These are phyloP conservation scores for Cardamine chenopodiifolia DNA, from an alignment of 345 rosid species.

Conservation along the genomic window DNA sequence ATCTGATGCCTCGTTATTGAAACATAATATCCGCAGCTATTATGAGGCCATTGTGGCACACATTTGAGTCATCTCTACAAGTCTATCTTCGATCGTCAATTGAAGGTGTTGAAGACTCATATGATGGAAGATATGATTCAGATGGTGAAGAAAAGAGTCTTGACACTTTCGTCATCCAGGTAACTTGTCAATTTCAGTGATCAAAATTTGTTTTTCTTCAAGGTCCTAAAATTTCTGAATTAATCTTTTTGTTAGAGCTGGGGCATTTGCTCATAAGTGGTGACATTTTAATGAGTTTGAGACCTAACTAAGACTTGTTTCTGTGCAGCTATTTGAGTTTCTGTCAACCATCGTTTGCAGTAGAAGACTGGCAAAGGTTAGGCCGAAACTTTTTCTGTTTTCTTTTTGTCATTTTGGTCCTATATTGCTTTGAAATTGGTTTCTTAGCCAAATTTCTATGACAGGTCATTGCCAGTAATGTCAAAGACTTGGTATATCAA, in stretches of 20 bases:
- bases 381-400: slow-evolving; percentile 27
- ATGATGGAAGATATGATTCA: slow-evolving; percentile 84
- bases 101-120: slow-evolving; percentile 74
- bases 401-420: slow-evolving; percentile 14
- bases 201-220: slow-evolving; percentile 16
- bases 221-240: slow-evolving; percentile 9
- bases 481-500: slow-evolving; percentile 76
- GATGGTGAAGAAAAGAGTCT: slow-evolving; percentile 94
- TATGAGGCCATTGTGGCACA: slow-evolving; percentile 86
- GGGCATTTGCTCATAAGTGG: slow-evolving; percentile 8
- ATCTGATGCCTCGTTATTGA: slow-evolving; percentile 23
- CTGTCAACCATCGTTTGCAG: slow-evolving; percentile 78
- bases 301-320: slow-evolving; percentile 36
- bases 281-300: slow-evolving; percentile 20
- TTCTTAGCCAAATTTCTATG: slow-evolving; percentile 22
- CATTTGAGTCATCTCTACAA: slow-evolving; percentile 74
- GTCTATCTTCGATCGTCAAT: slow-evolving; percentile 75
- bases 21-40: slow-evolving; percentile 56
- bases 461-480: slow-evolving; percentile 61
- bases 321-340: slow-evolving; percentile 82
- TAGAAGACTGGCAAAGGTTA: slow-evolving; percentile 70
- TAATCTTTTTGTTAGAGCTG: slow-evolving; percentile 14
- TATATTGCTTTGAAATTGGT: slow-evolving; percentile 4
- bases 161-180: slow-evolving; percentile 92
- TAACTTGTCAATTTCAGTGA: slow-evolving; percentile 34